These are phyloP conservation scores for Acer campestre DNA, from an alignment of 345 rosid species.

Conservation along the genomic window DNA sequence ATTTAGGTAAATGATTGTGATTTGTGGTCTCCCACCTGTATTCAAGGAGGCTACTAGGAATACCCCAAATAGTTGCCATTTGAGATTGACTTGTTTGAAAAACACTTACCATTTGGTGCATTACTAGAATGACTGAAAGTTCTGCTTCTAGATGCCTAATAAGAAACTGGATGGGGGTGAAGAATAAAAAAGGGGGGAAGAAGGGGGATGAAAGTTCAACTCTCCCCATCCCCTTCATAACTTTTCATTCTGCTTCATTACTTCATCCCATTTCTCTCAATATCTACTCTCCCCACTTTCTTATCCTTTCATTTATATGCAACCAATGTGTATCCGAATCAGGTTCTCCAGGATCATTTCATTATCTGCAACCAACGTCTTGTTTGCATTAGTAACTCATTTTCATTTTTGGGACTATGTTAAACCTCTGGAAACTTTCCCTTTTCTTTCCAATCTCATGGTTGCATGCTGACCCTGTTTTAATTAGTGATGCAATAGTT, in stretches of 20 bases:
- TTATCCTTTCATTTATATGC: not conserved
- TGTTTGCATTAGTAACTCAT: not conserved
- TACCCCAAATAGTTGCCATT: not conserved
- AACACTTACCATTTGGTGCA: not conserved
- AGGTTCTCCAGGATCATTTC: not conserved
- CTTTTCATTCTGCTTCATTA: not conserved
- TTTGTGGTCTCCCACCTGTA: not conserved
- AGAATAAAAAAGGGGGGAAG: too few species aligned
- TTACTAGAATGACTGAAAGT: not conserved
- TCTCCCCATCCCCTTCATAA: not conserved
- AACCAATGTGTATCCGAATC: not conserved
- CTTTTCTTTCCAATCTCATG: not conserved
- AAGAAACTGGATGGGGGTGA: too few species aligned
- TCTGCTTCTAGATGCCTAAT: not conserved
- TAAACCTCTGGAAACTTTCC: not conserved
- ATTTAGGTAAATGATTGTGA: not conserved
- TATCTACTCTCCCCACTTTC: not conserved
- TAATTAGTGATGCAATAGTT: not conserved
- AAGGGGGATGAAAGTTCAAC: not conserved
- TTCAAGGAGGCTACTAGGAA: not conserved
- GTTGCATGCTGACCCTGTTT: not conserved
- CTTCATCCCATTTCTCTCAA: not conserved
- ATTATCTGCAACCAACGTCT: too few species aligned
- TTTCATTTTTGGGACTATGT: not conserved
- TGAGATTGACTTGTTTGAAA: not conserved